These are phyloP conservation scores for Terfezia boudieri DNA, from an alignment of 495 filamentous ascomycete species.

Conservation along the genomic window DNA sequence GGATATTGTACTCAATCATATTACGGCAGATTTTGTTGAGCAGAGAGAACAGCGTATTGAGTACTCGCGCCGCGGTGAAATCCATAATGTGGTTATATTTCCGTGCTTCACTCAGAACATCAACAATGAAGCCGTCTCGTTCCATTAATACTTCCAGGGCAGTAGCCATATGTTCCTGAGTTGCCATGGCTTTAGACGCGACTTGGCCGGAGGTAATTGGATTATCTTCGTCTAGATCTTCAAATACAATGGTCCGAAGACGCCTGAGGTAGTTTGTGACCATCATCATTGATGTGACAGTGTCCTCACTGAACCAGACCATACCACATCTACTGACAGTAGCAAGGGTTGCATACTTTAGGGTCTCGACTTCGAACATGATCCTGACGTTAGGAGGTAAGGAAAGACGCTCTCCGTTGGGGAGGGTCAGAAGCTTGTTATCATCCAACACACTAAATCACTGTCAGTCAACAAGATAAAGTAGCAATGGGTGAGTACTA, in stretches of 20 bases:
- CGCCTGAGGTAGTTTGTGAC: constrained; percentile 71
- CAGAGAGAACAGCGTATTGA: constrained; percentile 85
- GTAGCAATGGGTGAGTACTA: background rate
- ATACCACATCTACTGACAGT: constrained; percentile 98
- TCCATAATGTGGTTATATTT: constrained; percentile 93
- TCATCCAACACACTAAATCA: constrained; percentile 66
- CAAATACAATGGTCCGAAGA: constrained; percentile 58
- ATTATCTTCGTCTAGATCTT: constrained; percentile 81
- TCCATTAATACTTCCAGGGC: constrained; percentile 53
- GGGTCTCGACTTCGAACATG: constrained; percentile 98
- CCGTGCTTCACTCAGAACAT: constrained; percentile 51
- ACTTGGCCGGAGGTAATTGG: constrained; percentile 57
- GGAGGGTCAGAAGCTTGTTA: constrained; percentile 89
- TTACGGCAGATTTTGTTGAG: constrained; percentile 81
- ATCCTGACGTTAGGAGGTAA: constrained; percentile 87
- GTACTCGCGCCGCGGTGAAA: constrained; percentile 67
- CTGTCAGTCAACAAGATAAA: background rate
- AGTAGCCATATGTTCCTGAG: constrained; percentile 54
- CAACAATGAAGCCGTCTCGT: constrained; percentile 51
- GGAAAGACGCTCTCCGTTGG: constrained; percentile 92
- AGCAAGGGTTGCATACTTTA: constrained; percentile 90
- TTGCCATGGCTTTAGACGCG: constrained; percentile 48
- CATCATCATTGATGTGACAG: constrained; percentile 81
- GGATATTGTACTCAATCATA: constrained; percentile 82
- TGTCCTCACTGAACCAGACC: constrained; percentile 99